Conservation (phyloP, 129 eudicot species). For the Solidago caesia region DNA sequence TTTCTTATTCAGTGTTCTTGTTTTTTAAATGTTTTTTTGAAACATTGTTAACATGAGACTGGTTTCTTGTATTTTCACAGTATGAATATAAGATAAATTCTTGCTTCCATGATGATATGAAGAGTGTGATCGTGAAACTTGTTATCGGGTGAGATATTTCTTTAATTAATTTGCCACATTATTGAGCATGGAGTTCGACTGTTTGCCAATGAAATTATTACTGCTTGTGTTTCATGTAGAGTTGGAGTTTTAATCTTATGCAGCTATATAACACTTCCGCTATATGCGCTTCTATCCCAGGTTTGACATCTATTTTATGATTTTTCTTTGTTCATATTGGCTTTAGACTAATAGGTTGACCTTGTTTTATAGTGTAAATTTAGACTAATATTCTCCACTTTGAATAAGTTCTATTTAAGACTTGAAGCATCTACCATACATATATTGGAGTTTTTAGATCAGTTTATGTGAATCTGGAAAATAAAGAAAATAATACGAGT, state of each 20-base stretch:
- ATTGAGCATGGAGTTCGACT: neutral
- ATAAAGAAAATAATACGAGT: no score
- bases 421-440: neutral
- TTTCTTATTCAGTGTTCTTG: neutral
- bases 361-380: no score
- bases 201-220: constrained; percentile 6
- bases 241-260: constrained; percentile 60
- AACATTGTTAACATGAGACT: neutral
- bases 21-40: neutral
- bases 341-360: neutral
- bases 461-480: no score
- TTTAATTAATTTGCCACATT: neutral
- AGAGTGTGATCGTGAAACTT: constrained; percentile 49
- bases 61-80: constrained; percentile 43
- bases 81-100: constrained; percentile 65
- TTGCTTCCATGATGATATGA: constrained; percentile 70
- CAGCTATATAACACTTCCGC: constrained; percentile 94
- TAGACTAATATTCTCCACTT: neutral
- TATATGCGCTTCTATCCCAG: constrained; percentile 93
- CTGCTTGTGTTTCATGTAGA: constrained; percentile 37
- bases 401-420: neutral
- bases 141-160: constrained; percentile 61
- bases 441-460: no score
- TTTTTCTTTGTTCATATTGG: neutral
- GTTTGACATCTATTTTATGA: constrained; percentile 34